phyloP scores from a whole-genome alignment of 441 rosid genomes.

The Geranium incanum region DNA sequence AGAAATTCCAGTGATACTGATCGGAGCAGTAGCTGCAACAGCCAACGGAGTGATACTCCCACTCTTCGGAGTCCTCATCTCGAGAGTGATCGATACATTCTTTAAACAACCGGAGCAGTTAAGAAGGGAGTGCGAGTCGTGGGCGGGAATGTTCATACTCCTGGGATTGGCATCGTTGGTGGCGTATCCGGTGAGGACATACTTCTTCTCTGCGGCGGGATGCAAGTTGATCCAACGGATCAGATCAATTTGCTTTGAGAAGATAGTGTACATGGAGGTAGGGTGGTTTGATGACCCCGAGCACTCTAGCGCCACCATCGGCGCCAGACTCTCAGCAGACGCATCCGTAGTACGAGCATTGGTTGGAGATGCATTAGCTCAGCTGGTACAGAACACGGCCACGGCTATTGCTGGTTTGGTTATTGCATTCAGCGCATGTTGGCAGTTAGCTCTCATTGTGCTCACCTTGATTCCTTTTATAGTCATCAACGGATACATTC shows the following conservation, averaged over 20 bases:
- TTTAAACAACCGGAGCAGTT: slow-evolving; percentile 33
- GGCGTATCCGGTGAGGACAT: slow-evolving; percentile 35
- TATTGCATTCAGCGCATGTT: slow-evolving; percentile 55
- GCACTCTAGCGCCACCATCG: slow-evolving; percentile 64
- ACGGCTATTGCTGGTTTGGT: slow-evolving; percentile 42
- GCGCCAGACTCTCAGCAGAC: slow-evolving; percentile 61
- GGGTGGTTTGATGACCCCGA: slow-evolving; percentile 70
- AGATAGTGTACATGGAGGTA: slow-evolving; percentile 64
- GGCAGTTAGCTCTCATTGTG: slow-evolving; percentile 46
- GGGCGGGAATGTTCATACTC: slow-evolving; percentile 39
- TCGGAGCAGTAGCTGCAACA: slow-evolving; percentile 49
- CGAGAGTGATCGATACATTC: slow-evolving; percentile 49
- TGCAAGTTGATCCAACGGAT: slow-evolving; percentile 49
- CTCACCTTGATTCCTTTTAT: slow-evolving; percentile 44
- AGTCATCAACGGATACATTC: slow-evolving; percentile 37
- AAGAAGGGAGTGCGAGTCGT: slow-evolving; percentile 34
- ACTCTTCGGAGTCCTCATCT: slow-evolving; percentile 44
- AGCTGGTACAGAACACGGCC: slow-evolving; percentile 44
- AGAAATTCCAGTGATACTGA: slow-evolving; percentile 38
- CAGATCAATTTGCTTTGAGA: slow-evolving; percentile 62
- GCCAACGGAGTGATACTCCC: slow-evolving; percentile 49
- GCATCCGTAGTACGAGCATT: slow-evolving; percentile 42
- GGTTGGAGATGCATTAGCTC: slow-evolving; percentile 59
- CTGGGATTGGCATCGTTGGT: slow-evolving; percentile 30
- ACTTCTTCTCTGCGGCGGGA: slow-evolving; percentile 61